Evolutionary conservation across 139 green algal genomes (phyloP).

Genomic region (Micractinium conductrix): DNA sequence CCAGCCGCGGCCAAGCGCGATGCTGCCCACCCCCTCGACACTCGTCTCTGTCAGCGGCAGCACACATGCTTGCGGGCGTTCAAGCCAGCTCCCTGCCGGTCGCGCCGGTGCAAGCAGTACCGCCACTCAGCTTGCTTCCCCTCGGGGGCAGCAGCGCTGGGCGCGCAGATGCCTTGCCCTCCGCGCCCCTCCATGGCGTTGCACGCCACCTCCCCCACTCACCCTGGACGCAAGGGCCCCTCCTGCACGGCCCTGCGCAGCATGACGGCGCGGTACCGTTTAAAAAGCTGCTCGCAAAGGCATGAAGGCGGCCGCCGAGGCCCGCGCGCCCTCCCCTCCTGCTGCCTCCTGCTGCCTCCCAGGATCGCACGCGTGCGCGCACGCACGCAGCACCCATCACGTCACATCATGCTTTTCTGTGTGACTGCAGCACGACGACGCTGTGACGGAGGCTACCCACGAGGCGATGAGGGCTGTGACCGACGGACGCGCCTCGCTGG

Average conservation of each 20-base stretch:
- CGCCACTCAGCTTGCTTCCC: too few relatives aligned
- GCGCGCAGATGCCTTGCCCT: neutral
- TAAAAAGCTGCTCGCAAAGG: too few relatives aligned
- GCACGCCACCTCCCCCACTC: neutral
- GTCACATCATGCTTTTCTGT: neutral
- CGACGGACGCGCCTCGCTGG: neutral
- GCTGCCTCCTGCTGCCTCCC: neutral
- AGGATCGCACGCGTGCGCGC: too few relatives aligned
- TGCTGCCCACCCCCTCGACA: neutral
- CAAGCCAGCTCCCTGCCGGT: too few relatives aligned
- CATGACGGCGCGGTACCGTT: too few relatives aligned
- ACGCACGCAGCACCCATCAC: neutral
- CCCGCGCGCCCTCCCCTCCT: neutral
- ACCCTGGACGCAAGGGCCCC: neutral
- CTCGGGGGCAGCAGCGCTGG: too few relatives aligned
- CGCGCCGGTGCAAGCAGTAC: too few relatives aligned
- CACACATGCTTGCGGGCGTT: neutral
- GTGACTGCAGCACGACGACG: conserved; percentile 7
- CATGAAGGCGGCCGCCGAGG: too few relatives aligned
- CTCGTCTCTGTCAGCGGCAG: neutral
- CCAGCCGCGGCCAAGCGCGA: neutral
- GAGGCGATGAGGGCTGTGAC: neutral
- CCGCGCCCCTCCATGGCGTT: neutral
- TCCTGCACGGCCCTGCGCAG: neutral
- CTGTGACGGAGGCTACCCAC: neutral